These are phyloP conservation scores for Pleurotus cornucopiae DNA, from an alignment of 768 basidiomycete species.

Conservation along the genomic window DNA sequence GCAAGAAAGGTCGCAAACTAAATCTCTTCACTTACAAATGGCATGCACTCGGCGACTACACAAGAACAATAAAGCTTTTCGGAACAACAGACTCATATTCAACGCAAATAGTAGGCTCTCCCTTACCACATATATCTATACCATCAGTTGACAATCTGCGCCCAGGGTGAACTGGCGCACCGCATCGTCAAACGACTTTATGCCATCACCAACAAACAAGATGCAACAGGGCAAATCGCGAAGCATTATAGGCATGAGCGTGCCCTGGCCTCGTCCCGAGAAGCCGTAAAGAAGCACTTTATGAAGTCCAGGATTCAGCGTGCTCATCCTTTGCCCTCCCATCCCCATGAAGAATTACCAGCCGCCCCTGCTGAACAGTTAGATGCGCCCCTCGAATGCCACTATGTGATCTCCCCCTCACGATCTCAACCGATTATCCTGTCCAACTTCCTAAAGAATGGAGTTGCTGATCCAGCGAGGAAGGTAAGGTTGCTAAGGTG, in stretches of 20 bases:
- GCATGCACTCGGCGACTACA: slow-evolving; percentile 25
- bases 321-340: slow-evolving; percentile 21
- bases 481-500: slow-evolving; percentile 11
- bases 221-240: slow-evolving; percentile 20
- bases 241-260: slow-evolving; percentile 12
- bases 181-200: slow-evolving; percentile 29
- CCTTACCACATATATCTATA: too few relatives aligned
- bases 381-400: slow-evolving; percentile 1
- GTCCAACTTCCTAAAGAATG: slow-evolving; percentile 12
- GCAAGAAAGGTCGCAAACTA: neutral
- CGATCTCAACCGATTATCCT: slow-evolving; percentile 6
- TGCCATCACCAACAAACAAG: slow-evolving; percentile 25
- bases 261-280: slow-evolving; percentile 5
- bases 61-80: slow-evolving; percentile 13
- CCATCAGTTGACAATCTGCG: too few relatives aligned
- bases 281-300: slow-evolving; percentile 3
- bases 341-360: slow-evolving; percentile 3
- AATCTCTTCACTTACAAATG: slow-evolving; percentile 24
- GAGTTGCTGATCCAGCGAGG: slow-evolving; percentile 15
- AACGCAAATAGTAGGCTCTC: slow-evolving; percentile 22
- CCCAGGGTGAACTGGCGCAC: slow-evolving; percentile 36
- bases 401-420: slow-evolving; percentile 16
- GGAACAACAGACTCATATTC: slow-evolving; percentile 29
- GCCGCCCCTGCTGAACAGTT: slow-evolving; percentile 6
- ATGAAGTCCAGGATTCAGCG: slow-evolving; percentile 8